Evolutionary conservation across 75 land plant genomes (phyloP).

Genomic region (Cupressus sempervirens): DNA sequence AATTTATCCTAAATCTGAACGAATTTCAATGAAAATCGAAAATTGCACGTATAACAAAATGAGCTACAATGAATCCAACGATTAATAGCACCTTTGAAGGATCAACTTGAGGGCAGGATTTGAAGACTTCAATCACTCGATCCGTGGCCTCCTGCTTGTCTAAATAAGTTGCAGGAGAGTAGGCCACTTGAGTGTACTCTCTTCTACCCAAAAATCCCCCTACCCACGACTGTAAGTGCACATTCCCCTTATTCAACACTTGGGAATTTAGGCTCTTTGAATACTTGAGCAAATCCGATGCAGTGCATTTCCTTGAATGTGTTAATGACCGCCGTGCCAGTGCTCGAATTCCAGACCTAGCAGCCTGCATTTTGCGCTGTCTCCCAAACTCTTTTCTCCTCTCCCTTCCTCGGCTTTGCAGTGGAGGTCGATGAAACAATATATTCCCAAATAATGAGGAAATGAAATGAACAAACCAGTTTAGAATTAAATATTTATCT

Average conservation of each 20-base stretch:
- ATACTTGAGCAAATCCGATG: not conserved
- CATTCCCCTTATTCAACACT: not conserved
- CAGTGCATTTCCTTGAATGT: not conserved
- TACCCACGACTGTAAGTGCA: not conserved
- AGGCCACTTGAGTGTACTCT: conserved; percentile 4
- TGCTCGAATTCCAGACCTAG: conserved; percentile 5
- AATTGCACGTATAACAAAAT: not conserved
- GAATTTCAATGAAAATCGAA: not conserved
- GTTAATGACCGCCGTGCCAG: not conserved
- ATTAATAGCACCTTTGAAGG: conserved; percentile 14
- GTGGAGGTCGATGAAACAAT: not conserved
- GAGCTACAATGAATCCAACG: not conserved
- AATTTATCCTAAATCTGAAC: too few relatives aligned
- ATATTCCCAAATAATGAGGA: too few relatives aligned
- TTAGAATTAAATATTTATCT: too few relatives aligned
- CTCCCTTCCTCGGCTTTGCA: not conserved
- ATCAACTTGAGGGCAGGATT: conserved; percentile 21
- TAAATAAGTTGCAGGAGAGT: conserved; percentile 18
- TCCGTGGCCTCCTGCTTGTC: conserved; percentile 21
- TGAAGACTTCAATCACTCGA: conserved; percentile 17
- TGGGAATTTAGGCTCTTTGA: not conserved
- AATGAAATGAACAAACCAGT: too few relatives aligned
- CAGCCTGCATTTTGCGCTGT: not conserved
- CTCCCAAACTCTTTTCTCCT: not conserved
- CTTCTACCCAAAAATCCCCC: conserved; percentile 1